Conservation (phyloP, 2,329 filamentous ascomycete genomes). For the Fusarium succisae region DNA sequence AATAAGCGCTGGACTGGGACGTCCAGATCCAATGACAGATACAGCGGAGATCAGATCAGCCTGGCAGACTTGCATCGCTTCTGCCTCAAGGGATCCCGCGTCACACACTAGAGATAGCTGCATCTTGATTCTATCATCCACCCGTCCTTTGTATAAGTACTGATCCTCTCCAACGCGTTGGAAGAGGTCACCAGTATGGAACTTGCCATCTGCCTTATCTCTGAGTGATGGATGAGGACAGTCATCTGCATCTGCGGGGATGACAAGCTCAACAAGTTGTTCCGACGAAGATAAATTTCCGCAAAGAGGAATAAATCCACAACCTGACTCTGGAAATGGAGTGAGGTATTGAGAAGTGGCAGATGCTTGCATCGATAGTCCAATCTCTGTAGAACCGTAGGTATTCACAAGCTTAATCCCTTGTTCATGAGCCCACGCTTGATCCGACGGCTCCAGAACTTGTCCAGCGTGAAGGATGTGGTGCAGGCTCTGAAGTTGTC, state of each 20-base stretch:
- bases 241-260: background rate
- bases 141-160: background rate
- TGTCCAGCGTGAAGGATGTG: conserved; percentile 3
- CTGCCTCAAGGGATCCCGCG: background rate
- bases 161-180: background rate
- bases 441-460: background rate
- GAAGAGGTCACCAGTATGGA: conserved; percentile 5
- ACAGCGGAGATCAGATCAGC: background rate
- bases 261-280: background rate
- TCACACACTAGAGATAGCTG: background rate
- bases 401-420: background rate
- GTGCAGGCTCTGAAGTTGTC: background rate
- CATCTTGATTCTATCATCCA: conserved; percentile 18
- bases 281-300: background rate
- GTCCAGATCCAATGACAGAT: conserved; percentile 1
- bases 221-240: background rate
- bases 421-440: background rate
- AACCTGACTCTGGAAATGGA: background rate
- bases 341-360: background rate
- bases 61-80: conserved; percentile 5
- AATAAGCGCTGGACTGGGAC: background rate
- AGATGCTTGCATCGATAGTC: background rate
- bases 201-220: background rate
- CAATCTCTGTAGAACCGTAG: conserved; percentile 7
- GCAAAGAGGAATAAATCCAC: background rate